A percentile compares a stretch with the other conserved stretches of the same genome.
phyloP scores from a whole-genome alignment of 2,329 filamentous ascomycete genomes.

The Aspergillus hortae region DNA sequence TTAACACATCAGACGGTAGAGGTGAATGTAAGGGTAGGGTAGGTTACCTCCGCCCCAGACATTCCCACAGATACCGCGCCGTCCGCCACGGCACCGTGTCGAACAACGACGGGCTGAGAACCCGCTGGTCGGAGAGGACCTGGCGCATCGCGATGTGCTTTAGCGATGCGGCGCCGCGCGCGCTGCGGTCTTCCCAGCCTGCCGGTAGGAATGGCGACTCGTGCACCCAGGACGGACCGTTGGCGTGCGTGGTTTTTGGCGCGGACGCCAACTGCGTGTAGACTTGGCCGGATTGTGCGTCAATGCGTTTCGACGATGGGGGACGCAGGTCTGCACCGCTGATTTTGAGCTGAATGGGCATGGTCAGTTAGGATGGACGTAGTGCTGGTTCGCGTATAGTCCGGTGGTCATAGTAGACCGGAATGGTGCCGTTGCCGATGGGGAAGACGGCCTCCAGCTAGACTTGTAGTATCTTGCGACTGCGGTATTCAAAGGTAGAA shows the following conservation, averaged over 20 bases:
- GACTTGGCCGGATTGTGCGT: conserved; percentile 13
- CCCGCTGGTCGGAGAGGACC: conserved; percentile 35
- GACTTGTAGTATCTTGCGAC: no score
- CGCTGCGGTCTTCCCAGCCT: conserved; percentile 23
- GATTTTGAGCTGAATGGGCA: background rate
- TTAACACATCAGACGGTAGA: background rate
- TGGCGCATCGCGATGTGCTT: conserved; percentile 33
- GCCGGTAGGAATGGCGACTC: conserved; percentile 34
- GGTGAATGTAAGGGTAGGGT: no score
- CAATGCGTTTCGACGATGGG: background rate
- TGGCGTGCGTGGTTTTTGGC: conserved; percentile 5
- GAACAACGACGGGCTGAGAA: conserved; percentile 33
- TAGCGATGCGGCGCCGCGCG: conserved; percentile 28
- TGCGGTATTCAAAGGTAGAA: background rate
- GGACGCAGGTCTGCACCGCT: background rate
- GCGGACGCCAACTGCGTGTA: conserved; percentile 11
- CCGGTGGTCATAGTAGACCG: no score
- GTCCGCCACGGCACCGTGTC: conserved; percentile 37
- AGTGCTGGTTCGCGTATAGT: no score
- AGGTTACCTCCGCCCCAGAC: conserved; percentile 31
- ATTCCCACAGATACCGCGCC: conserved; percentile 39
- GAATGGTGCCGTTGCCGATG: no score
- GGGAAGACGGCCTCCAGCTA: no score
- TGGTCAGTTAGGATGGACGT: no score
- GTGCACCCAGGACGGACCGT: conserved; percentile 35